These are phyloP conservation scores for Daldinia concentrica DNA, from an alignment of 495 filamentous ascomycete genomes.

Conservation along the genomic window DNA sequence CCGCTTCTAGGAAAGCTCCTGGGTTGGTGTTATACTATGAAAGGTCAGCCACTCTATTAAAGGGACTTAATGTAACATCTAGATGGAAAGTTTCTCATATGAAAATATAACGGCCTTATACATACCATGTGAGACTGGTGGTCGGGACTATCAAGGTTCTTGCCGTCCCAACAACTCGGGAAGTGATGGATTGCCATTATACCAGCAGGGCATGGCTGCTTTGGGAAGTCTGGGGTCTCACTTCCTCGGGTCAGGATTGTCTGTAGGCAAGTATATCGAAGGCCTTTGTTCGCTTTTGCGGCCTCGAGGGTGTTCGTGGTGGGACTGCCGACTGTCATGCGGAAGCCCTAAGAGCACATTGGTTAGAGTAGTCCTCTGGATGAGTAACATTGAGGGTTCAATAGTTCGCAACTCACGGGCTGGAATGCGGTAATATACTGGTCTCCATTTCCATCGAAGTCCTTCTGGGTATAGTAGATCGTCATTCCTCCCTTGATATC, in stretches of 20 bases:
- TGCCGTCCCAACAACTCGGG: slow-evolving; percentile 63
- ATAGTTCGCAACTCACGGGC: slow-evolving; percentile 48
- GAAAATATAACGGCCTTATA: neutral
- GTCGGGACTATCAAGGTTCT: slow-evolving; percentile 64
- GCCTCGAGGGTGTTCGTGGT: slow-evolving; percentile 44
- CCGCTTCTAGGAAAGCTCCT: slow-evolving; percentile 51
- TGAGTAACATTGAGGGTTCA: neutral
- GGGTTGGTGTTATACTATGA: slow-evolving; percentile 45
- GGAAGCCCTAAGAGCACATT: slow-evolving; percentile 56
- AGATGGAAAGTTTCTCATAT: no score
- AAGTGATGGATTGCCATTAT: slow-evolving; percentile 53
- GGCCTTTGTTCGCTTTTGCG: slow-evolving; percentile 46
- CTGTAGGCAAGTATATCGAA: slow-evolving; percentile 58
- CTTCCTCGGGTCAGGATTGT: slow-evolving; percentile 52
- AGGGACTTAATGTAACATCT: no score
- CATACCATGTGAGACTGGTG: slow-evolving; percentile 61
- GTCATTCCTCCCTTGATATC: slow-evolving; percentile 63
- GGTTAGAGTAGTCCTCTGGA: neutral
- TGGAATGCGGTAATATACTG: slow-evolving; percentile 58
- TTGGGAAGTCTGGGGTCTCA: slow-evolving; percentile 57
- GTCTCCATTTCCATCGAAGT: slow-evolving; percentile 52
- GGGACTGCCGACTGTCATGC: slow-evolving; percentile 62
- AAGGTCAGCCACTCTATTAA: neutral
- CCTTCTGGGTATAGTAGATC: slow-evolving; percentile 62
- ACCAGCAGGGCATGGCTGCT: slow-evolving; percentile 52